These are phyloP conservation scores for Paragyromitra xinjiangensis DNA, from an alignment of 495 filamentous ascomycete species.

Conservation along the genomic window DNA sequence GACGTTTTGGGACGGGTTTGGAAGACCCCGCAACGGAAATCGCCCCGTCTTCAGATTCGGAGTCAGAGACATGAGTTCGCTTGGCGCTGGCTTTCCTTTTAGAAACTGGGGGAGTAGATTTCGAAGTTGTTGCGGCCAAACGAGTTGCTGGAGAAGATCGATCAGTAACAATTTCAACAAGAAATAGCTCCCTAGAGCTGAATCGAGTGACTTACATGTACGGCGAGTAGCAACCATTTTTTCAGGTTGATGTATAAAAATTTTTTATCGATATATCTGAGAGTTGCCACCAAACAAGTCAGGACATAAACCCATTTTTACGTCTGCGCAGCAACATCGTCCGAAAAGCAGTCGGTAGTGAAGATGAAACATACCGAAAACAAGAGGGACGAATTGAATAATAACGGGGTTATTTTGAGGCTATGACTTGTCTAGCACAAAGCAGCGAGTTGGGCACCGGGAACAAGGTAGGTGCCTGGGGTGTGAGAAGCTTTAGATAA, in stretches of 20 bases:
- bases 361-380: slow-evolving; percentile 28
- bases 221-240: slow-evolving; percentile 40
- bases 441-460: background rate
- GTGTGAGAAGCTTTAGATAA: background rate
- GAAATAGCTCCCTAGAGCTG: background rate
- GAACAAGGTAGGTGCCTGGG: background rate
- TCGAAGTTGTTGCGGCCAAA: slow-evolving; percentile 2
- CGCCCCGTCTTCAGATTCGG: slow-evolving; percentile 17
- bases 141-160: slow-evolving; percentile 29
- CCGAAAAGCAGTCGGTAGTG: background rate
- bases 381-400: background rate
- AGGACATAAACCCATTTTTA: slow-evolving; percentile 10
- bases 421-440: background rate
- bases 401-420: background rate
- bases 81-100: slow-evolving; percentile 4
- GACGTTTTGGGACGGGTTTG: slow-evolving; percentile 22
- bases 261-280: background rate
- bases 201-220: slow-evolving; percentile 26
- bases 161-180: slow-evolving; percentile 5
- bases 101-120: slow-evolving; percentile 1
- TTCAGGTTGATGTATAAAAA: background rate
- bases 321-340: background rate
- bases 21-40: slow-evolving; percentile 9
- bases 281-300: slow-evolving; percentile 12
- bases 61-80: slow-evolving; percentile 32